A percentile compares a stretch with the other conserved stretches of the same genome.
Conservation (phyloP, 805 yeast genomes). For the Nakazawaea molendinolei region DNA sequence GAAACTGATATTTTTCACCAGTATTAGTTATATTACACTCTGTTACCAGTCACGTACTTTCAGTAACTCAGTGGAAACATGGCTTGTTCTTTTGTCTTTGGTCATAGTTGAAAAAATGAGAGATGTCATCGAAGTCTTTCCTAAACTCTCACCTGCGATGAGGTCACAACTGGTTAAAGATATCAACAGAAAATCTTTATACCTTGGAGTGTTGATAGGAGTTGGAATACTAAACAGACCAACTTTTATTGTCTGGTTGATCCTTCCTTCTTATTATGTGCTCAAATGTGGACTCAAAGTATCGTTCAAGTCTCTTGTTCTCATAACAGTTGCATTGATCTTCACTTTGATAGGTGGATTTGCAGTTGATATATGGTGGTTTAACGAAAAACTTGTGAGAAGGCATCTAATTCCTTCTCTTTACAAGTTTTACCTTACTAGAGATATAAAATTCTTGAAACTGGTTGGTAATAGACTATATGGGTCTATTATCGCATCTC, state of each 20-base stretch:
- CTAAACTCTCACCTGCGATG: slow-evolving; percentile 2
- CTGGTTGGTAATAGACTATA: slow-evolving; percentile 14
- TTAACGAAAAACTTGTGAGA: slow-evolving; percentile 9
- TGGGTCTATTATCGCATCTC: slow-evolving; percentile 1
- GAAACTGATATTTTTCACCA: slow-evolving; percentile 40
- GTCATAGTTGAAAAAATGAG: slow-evolving; percentile 37
- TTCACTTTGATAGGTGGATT: slow-evolving; percentile 33
- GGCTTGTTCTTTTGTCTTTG: slow-evolving; percentile 42
- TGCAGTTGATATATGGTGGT: slow-evolving; percentile 45
- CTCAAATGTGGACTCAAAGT: slow-evolving; percentile 31
- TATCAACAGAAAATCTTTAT: slow-evolving; percentile 5
- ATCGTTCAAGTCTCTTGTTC: slow-evolving; percentile 26
- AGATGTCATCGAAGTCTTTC: slow-evolving; percentile 13
- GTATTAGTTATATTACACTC: slow-evolving; percentile 63
- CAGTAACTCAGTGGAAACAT: slow-evolving; percentile 80
- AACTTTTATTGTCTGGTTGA: slow-evolving; percentile 71
- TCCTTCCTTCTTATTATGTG: slow-evolving; percentile 51
- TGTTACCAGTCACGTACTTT: slow-evolving; percentile 82
- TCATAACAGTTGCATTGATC: slow-evolving; percentile 18
- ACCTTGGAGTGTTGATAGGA: slow-evolving; percentile 44
- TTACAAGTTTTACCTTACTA: slow-evolving; percentile 4
- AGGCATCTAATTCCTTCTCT: slow-evolving; percentile 1
- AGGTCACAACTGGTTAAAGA: slow-evolving; percentile 2
- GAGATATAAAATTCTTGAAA: slow-evolving; percentile 7
- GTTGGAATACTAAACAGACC: slow-evolving; percentile 81